Evolutionary conservation across 768 basidiomycete species (phyloP), one percentile per base, ranked within the genome.

Genomic region (Lanmaoa pseudosensibilis): DNA sequence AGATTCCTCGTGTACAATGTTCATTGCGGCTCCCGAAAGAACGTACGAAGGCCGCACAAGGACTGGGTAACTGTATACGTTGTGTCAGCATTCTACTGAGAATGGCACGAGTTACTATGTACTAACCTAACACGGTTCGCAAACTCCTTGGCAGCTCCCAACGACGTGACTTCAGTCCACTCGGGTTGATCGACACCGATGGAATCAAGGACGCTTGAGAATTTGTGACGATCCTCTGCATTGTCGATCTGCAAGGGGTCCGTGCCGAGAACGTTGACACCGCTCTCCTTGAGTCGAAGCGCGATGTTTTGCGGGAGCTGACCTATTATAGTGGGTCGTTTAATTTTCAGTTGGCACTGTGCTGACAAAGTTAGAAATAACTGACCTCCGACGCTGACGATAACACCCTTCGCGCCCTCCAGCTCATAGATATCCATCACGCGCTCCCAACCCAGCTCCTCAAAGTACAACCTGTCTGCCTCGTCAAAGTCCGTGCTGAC

Each of bases 371-470:
- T 15, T 38, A 52, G 8, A 27, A 33, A 41, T 4, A 6, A 71
- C 87, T 65, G 65, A 91, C 95, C 97, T 64, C 97, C 97, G 32
- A 99, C 95, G 65, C 90, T 94, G 70, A 99, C 96, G 60, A 99
- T 84, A 48, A 96, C 93, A 69, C 97, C 97, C 51, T 90, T 84
- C 1, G 97, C 89, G 34, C 84, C 82, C 70, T 99, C 97, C 57
- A 98, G 76, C 72, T 99, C 97, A 67, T 98, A 99, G 65, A 99
- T 98, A 73, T 99, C 97, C 96, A 99, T 98, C 60, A 99, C 95
- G 40, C 96, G 86, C 74, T 99, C 97, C 75, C 83, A 98, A 48
- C 96, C 94, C 55, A 99, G 84, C 71, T 98, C 96, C 72, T 99
- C 97, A 70, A 99, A 99, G 79, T 99, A 99, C 46, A 99, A 77